Evolutionary conservation across 495 filamentous ascomycete species (phyloP), one percentile per base, ranked within the genome.

Genomic region (Penicillium dipodomyicola): DNA sequence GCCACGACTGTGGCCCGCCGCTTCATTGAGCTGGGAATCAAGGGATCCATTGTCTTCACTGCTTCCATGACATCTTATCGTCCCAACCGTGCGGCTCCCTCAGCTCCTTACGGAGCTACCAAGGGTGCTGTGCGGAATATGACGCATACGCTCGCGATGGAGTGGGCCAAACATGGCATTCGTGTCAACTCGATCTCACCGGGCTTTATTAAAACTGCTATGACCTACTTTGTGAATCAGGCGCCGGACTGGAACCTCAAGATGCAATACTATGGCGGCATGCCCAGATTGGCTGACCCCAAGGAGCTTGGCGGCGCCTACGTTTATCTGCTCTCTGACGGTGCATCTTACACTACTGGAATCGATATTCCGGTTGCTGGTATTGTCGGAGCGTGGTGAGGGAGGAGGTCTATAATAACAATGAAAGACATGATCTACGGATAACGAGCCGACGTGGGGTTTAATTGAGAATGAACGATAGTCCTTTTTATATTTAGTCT

Each of bases 231-330:
- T 20, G 62, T 74, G n/a, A 71, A 76, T 53, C 62, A 53, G 9
- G 62, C 72, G 9, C 69, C 75, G 2, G 74, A 77, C 49, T 78
- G 68, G 68, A 62, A 63, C 43, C 42, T 61, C 30, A 76, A 76
- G 62, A 75, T 77, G 73, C 64, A 76, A 46, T 75, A 77, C 57
- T 76, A 77, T 57, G 76, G 76, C 7, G 74, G 74, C 1, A 76
- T 76, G 73, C 72, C 72, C 3, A 62, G 73, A 19, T 52, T 76
- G 15, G 73, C 73, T 0, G 61, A 70, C 23, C 73, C 73, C 15
- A 67, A 67, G 22, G 72, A 76, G 56, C 58, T 76, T 1, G 72
- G 73, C 15, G 72, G 72, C 51, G 73, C 73, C n/a, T 76, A 76
- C 54, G 69, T 72, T 14, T 76, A 76, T 45, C 52, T 76, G 32